Evolutionary conservation across 768 basidiomycete species (phyloP).

Genomic region (Neoboletus subvelutipes): DNA sequence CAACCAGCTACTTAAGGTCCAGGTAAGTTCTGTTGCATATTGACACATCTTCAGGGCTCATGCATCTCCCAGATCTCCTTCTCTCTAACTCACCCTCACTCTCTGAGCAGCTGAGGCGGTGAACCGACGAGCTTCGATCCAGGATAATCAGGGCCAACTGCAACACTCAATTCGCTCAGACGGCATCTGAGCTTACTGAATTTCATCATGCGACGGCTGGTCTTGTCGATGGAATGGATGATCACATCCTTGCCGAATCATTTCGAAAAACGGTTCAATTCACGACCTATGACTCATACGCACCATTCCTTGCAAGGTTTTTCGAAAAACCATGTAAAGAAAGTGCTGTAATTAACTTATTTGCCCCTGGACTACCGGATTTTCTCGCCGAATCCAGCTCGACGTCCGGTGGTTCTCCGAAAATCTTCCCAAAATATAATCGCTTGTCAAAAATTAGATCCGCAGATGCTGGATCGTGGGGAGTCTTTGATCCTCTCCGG

Average conservation of each 20-base stretch:
- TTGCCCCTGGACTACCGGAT: slow-evolving; percentile 23
- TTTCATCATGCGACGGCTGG: slow-evolving; percentile 2
- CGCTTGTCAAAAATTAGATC: not conserved
- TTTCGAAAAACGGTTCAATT: slow-evolving; percentile 13
- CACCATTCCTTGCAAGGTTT: slow-evolving; percentile 11
- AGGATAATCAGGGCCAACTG: slow-evolving; percentile 1
- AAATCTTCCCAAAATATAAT: slow-evolving; percentile 14
- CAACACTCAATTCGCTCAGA: slow-evolving; percentile 6
- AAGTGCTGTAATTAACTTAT: slow-evolving; percentile 3
- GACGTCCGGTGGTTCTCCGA: slow-evolving; percentile 17
- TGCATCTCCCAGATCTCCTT: slow-evolving; percentile 3
- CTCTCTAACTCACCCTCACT: not conserved
- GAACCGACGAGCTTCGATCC: not conserved
- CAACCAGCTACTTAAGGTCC: not conserved
- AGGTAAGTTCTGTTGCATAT: not conserved
- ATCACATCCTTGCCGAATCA: not conserved
- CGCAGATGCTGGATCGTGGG: not conserved
- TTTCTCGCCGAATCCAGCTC: slow-evolving; percentile 16
- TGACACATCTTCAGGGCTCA: not conserved
- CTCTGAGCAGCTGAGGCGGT: slow-evolving; percentile 1
- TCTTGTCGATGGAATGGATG: not conserved
- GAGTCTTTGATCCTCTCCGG: not conserved
- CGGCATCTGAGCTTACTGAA: slow-evolving; percentile 1
- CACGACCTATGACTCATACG: slow-evolving; percentile 18
- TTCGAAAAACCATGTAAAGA: slow-evolving; percentile 5